Conservation (phyloP, 805 yeast species). For the Starmerella sirachaensis region DNA sequence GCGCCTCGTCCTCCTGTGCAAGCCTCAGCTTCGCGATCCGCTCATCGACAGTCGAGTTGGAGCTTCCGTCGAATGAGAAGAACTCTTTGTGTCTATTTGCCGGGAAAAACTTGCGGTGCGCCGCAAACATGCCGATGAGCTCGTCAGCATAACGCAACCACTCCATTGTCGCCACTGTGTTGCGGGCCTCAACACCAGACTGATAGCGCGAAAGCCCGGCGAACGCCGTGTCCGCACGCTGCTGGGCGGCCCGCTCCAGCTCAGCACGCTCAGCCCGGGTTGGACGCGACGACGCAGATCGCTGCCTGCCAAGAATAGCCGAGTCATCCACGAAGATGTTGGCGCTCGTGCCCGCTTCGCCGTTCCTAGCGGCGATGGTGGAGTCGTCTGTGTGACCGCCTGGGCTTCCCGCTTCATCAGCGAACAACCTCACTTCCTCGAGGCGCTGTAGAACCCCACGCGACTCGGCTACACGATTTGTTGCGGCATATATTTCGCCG, state of each 20-base stretch:
- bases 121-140: constrained; percentile 68
- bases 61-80: constrained; percentile 15
- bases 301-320: background rate
- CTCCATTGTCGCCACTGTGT: constrained; percentile 50
- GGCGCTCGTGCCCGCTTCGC: constrained; percentile 3
- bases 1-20: constrained; percentile 28
- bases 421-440: constrained; percentile 12
- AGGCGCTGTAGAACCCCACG: constrained; percentile 13
- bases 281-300: constrained; percentile 13
- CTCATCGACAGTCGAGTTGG: constrained; percentile 51
- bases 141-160: constrained; percentile 83
- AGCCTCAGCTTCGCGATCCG: constrained; percentile 26
- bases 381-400: background rate
- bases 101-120: constrained; percentile 67
- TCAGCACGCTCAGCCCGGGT: constrained; percentile 21
- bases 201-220: constrained; percentile 42
- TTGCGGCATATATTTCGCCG: constrained; percentile 61
- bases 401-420: background rate
- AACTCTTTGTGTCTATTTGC: constrained; percentile 48
- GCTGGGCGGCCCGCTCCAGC: constrained; percentile 46
- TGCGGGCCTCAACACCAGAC: constrained; percentile 38
- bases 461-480: constrained; percentile 26
- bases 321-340: constrained; percentile 1
- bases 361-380: background rate
- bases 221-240: constrained; percentile 27